Conservation (phyloP, 257 asterid genomes). For the Osmanthus fragrans region DNA sequence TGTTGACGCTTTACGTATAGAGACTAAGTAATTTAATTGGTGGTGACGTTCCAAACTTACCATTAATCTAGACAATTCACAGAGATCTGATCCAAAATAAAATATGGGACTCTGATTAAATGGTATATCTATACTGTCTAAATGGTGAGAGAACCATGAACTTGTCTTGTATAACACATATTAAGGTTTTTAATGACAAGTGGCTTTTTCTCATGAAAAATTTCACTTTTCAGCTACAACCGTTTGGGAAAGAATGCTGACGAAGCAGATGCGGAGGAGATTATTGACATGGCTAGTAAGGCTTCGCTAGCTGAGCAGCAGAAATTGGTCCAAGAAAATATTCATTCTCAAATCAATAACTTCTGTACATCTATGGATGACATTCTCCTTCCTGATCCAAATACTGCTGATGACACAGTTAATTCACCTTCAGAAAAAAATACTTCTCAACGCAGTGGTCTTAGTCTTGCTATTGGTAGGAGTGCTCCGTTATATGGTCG, state of each 20-base stretch:
- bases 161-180: background rate
- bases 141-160: conserved; percentile 1
- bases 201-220: conserved; percentile 17
- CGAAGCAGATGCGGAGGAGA: conserved; percentile 84
- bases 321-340: conserved; percentile 85
- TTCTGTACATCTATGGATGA: conserved; percentile 69
- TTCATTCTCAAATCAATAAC: conserved; percentile 60
- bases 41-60: background rate
- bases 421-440: conserved; percentile 39
- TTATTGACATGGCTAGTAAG: conserved; percentile 69
- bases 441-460: conserved; percentile 63
- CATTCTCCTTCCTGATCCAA: conserved; percentile 60
- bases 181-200: background rate
- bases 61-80: background rate
- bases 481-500: conserved; percentile 29
- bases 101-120: background rate
- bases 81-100: background rate
- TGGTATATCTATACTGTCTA: background rate
- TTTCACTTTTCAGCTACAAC: conserved; percentile 59
- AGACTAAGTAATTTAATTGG: background rate
- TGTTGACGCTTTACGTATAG: background rate
- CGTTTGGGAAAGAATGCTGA: conserved; percentile 80
- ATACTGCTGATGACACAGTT: conserved; percentile 16
- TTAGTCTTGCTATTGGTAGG: conserved; percentile 74
- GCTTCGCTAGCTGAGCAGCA: conserved; percentile 75